Conservation (phyloP, 306 rosid genomes). For the Vachellia pachyceras region DNA sequence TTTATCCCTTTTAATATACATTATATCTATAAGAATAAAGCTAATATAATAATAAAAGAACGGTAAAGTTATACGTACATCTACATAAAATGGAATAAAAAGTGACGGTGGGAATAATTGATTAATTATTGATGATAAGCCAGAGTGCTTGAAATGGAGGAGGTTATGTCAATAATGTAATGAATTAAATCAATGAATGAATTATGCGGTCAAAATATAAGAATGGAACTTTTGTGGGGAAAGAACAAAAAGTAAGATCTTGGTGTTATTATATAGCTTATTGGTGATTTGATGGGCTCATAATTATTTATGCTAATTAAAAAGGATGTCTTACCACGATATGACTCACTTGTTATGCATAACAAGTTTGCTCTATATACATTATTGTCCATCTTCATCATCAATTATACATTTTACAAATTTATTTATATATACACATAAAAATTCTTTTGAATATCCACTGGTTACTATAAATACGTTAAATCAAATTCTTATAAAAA, state of each 20-base stretch:
- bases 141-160: conserved; percentile 7
- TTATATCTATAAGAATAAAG: too few species aligned
- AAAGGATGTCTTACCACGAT: conserved; percentile 59
- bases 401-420: background rate
- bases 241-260: conserved; percentile 51
- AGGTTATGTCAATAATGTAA: conserved; percentile 28
- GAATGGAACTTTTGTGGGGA: conserved; percentile 50
- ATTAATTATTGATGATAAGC: background rate
- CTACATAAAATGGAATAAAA: background rate
- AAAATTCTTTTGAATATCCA: background rate
- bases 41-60: too few species aligned
- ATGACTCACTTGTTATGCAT: conserved; percentile 37
- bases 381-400: background rate
- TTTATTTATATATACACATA: background rate
- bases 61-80: too few species aligned
- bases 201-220: conserved; percentile 31
- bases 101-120: background rate
- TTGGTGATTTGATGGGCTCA: conserved; percentile 37
- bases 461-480: background rate
- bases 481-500: too few species aligned
- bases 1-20: too few species aligned
- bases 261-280: conserved; percentile 39
- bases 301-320: conserved; percentile 40
- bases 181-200: conserved; percentile 1
- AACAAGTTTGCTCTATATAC: background rate